Conservation (phyloP, 176 grass and related monocot species). For the Neostapfia colusana region DNA sequence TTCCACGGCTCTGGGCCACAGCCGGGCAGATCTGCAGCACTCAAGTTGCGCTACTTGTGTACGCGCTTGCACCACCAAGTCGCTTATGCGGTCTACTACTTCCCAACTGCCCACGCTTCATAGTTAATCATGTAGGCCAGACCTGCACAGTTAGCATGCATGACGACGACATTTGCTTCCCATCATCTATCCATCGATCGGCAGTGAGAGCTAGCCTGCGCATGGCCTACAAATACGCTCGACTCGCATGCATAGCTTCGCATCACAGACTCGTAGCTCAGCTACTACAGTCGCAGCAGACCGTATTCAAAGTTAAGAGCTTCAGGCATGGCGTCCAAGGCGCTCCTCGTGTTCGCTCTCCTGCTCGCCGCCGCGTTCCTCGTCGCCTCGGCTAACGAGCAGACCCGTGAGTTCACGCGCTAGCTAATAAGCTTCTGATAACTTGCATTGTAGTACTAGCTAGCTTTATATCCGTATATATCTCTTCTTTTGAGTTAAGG, state of each 20-base stretch:
- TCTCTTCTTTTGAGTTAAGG: too few species aligned
- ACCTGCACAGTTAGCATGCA: background rate
- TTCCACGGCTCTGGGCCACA: background rate
- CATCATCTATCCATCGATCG: background rate
- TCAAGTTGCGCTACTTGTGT: background rate
- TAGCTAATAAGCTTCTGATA: background rate
- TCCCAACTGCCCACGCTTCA: slow-evolving; percentile 12
- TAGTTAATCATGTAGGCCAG: background rate
- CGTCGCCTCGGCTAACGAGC: slow-evolving; percentile 40
- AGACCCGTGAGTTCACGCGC: slow-evolving; percentile 41
- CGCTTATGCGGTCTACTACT: background rate
- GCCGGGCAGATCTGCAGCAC: background rate
- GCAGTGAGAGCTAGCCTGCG: background rate
- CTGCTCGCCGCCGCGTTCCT: slow-evolving; percentile 52
- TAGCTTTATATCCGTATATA: too few species aligned
- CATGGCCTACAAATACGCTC: slow-evolving; percentile 5
- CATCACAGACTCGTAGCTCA: background rate
- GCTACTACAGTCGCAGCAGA: background rate
- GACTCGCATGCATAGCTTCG: slow-evolving; percentile 7
- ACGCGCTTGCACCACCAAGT: too few species aligned
- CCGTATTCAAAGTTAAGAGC: background rate
- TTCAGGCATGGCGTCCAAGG: slow-evolving; percentile 39
- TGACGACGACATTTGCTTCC: background rate
- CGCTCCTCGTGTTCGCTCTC: slow-evolving; percentile 40
- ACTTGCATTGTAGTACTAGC: too few species aligned